Percentiles rank a stretch among this genome's conserved stretches.
Evolutionary conservation across 1,139 yeast genomes (phyloP).

Genomic region (Suhomyces wounanorum): DNA sequence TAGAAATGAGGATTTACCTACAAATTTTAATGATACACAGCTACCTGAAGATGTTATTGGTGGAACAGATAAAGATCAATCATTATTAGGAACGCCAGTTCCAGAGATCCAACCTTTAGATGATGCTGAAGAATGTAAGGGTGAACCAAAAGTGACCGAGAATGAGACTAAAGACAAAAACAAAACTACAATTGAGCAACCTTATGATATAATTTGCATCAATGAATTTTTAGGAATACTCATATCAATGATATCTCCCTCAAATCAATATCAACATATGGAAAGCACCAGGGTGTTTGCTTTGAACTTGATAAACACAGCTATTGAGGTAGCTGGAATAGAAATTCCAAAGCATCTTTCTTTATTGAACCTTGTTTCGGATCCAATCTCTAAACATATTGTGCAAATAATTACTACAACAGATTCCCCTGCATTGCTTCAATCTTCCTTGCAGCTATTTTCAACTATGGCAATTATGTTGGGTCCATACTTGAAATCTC

Average conservation of each 20-base stretch:
- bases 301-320: slow-evolving; percentile 69
- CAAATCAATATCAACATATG: slow-evolving; percentile 80
- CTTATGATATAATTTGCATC: slow-evolving; percentile 69
- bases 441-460: slow-evolving; percentile 74
- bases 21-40: slow-evolving; percentile 36
- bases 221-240: slow-evolving; percentile 72
- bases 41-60: slow-evolving; percentile 48
- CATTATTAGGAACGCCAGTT: slow-evolving; percentile 16
- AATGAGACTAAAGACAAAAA: neutral
- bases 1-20: slow-evolving; percentile 31
- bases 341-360: slow-evolving; percentile 67
- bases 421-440: slow-evolving; percentile 68
- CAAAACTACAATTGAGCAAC: slow-evolving; percentile 30
- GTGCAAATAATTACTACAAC: slow-evolving; percentile 75
- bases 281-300: slow-evolving; percentile 88
- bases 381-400: slow-evolving; percentile 79
- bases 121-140: slow-evolving; percentile 7
- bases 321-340: slow-evolving; percentile 80
- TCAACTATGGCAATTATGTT: slow-evolving; percentile 64
- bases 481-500: slow-evolving; percentile 61
- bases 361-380: slow-evolving; percentile 68
- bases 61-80: slow-evolving; percentile 27
- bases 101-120: slow-evolving; percentile 10
- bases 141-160: neutral
- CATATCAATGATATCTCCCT: slow-evolving; percentile 82